Base-by-base conservation (phyloP, 2,329 filamentous ascomycete genomes). In the Fusarium globosum region DNA sequence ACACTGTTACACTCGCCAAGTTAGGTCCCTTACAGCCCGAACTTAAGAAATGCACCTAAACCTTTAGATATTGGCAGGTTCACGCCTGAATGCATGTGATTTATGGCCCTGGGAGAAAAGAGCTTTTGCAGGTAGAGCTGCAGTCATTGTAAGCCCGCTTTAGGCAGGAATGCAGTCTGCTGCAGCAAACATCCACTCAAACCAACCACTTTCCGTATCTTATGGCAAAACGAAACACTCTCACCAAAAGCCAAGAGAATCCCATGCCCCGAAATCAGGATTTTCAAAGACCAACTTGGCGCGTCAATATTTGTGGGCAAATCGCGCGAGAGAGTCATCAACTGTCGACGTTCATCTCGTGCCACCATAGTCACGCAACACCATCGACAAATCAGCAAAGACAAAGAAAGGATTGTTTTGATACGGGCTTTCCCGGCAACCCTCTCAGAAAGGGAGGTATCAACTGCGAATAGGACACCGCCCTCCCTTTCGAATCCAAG, bases 391-490 rank as follows among this genome's bases (percentile, higher is more conserved):
- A 56, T 55, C 46, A 61, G 49, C 33, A 28, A 63, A 48, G 30
- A n/a, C 14, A n/a, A 38, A 35, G 23, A 42, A 53, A 36, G 23
- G 4, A 43, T 23, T 35, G 14, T 10, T 33, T 39, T 16, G 43
- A 59, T 52, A 53, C 68, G 55, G 69, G 53, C 52, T 46, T 71
- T 71, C 58, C 65, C 60, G 58, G 53, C 36, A 52, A 65, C 33
- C 61, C 57, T 71, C 30, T 46, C 43, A 52, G 60, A 69, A 55
- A 64, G 23, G 41, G 63, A 53, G 38, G 52, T 38, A 35, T 36
- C 48, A 21, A 30, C 39, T 51, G 18, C 51, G 45, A 59, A 51
- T 59, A 38, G 53, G 18, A 53, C 35, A 67, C 56, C 30, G 30
- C 41, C 35, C 20, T 23, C 12, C 46, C 30, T 45, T 28, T 63